Evolutionary conservation across 2,329 filamentous ascomycete genomes (phyloP).

Genomic region (Arthrinium phaeospermum): DNA sequence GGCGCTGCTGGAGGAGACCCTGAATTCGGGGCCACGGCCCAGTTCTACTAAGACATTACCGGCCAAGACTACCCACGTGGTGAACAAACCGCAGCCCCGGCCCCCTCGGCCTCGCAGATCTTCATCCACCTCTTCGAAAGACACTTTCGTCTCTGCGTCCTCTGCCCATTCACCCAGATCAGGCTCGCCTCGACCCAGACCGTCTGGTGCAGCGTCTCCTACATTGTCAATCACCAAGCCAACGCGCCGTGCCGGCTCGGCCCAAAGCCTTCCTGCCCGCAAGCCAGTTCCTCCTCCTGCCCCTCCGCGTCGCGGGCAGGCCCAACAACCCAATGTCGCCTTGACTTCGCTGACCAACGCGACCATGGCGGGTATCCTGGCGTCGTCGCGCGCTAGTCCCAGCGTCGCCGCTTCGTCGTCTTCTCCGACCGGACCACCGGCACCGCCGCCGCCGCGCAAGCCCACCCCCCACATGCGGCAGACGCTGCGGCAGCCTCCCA

Average conservation of each 20-base stretch:
- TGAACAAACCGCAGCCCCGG: constrained; percentile 8
- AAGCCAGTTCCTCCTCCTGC: constrained; percentile 23
- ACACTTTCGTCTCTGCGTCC: constrained; percentile 51
- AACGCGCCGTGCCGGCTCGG: constrained; percentile 26
- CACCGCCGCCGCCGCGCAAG: constrained; percentile 43
- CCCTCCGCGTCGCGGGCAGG: constrained; percentile 30
- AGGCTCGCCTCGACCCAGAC: constrained; percentile 34
- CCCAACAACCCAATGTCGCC: constrained; percentile 49
- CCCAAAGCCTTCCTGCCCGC: constrained; percentile 24
- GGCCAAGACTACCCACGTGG: constrained; percentile 14
- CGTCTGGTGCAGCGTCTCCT: constrained; percentile 29
- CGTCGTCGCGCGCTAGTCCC: constrained; percentile 61
- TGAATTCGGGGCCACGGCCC: constrained; percentile 8
- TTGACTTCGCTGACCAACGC: constrained; percentile 73
- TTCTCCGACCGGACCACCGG: constrained; percentile 31
- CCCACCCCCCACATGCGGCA: constrained; percentile 60
- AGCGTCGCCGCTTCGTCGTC: constrained; percentile 37
- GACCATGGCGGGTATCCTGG: constrained; percentile 76
- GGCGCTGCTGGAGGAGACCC: neutral
- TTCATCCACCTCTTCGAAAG: constrained; percentile 48
- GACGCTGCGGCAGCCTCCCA: constrained; percentile 66
- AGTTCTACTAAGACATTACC: constrained; percentile 22
- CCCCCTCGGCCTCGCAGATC: constrained; percentile 23
- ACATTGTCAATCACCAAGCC: neutral
- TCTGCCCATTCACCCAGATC: constrained; percentile 41